Evolutionary conservation across 2,329 filamentous ascomycete genomes (phyloP).

Genomic region (Monosporascus sp.): DNA sequence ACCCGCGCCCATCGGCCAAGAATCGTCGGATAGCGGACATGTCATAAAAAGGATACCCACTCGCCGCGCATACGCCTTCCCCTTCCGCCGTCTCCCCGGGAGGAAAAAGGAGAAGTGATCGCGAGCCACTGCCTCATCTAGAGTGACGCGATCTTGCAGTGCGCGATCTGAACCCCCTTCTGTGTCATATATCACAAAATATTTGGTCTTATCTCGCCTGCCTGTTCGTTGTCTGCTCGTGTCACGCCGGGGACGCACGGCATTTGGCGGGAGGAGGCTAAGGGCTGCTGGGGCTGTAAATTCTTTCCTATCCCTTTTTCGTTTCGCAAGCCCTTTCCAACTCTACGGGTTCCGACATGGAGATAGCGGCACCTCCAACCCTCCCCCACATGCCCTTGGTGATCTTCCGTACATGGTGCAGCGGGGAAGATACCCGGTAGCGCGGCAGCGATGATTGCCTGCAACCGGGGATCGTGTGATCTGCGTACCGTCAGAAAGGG

Average conservation of each 20-base stretch:
- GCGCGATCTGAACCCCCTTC: slow-evolving; percentile 7
- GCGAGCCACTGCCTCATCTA: slow-evolving; percentile 6
- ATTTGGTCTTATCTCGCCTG: background rate
- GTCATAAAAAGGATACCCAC: no score
- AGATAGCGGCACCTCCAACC: no score
- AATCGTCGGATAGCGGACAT: no score
- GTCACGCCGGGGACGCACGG: background rate
- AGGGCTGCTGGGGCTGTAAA: background rate
- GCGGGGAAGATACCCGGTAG: no score
- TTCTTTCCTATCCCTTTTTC: background rate
- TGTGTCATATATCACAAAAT: background rate
- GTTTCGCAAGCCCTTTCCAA: slow-evolving; percentile 2
- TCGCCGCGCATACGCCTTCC: background rate
- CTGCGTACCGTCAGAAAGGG: no score
- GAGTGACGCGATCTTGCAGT: slow-evolving; percentile 27
- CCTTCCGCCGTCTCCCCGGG: background rate
- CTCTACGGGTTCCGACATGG: background rate
- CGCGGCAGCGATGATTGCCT: no score
- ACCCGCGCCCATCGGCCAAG: no score
- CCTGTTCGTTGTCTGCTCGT: background rate
- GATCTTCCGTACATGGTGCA: no score
- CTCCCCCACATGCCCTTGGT: no score
- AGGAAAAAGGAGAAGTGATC: background rate
- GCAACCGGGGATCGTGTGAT: no score
- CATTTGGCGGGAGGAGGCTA: no score